A percentile compares a stretch with the other conserved stretches of the same genome.
Conservation (phyloP, 345 rosid genomes). For the Laguncularia racemosa region DNA sequence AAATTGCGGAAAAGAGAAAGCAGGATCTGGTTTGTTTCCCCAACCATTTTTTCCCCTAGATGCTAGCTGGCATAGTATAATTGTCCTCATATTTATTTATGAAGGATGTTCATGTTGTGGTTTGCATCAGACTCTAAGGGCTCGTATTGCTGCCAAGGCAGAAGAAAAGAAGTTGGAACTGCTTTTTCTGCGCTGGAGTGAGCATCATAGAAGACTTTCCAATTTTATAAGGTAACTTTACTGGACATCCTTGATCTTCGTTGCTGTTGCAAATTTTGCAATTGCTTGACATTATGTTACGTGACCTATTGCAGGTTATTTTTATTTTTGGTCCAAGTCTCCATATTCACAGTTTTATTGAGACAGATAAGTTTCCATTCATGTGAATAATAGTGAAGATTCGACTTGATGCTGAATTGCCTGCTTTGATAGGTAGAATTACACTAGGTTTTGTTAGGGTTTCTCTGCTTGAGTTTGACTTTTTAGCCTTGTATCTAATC, state of each 20-base stretch:
- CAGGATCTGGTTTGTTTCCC: slow-evolving; percentile 76
- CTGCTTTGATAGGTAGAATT: slow-evolving; percentile 25
- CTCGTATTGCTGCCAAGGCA: slow-evolving; percentile 91
- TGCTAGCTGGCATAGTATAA: background rate
- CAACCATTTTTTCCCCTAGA: background rate
- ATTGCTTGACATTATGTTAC: slow-evolving; percentile 4
- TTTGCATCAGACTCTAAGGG: slow-evolving; percentile 61
- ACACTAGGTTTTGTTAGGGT: slow-evolving; percentile 4
- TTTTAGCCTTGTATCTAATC: slow-evolving; percentile 20
- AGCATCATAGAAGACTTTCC: slow-evolving; percentile 84
- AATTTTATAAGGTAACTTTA: slow-evolving; percentile 82
- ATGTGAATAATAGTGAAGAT: slow-evolving; percentile 55
- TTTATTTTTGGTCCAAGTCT: slow-evolving; percentile 98
- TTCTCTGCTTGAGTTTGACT: slow-evolving; percentile 14
- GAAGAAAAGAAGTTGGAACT: slow-evolving; percentile 96
- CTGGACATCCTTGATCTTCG: background rate
- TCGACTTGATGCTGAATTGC: slow-evolving; percentile 25
- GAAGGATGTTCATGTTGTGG: background rate
- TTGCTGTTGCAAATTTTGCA: background rate
- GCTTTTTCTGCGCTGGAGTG: slow-evolving; percentile 93
- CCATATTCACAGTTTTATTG: slow-evolving; percentile 96
- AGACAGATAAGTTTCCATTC: slow-evolving; percentile 94
- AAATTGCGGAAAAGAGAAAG: slow-evolving; percentile 69
- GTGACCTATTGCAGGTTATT: slow-evolving; percentile 72
- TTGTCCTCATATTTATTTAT: background rate